Conservation (phyloP, 495 filamentous ascomycete species). For the Neurospora sp. region DNA sequence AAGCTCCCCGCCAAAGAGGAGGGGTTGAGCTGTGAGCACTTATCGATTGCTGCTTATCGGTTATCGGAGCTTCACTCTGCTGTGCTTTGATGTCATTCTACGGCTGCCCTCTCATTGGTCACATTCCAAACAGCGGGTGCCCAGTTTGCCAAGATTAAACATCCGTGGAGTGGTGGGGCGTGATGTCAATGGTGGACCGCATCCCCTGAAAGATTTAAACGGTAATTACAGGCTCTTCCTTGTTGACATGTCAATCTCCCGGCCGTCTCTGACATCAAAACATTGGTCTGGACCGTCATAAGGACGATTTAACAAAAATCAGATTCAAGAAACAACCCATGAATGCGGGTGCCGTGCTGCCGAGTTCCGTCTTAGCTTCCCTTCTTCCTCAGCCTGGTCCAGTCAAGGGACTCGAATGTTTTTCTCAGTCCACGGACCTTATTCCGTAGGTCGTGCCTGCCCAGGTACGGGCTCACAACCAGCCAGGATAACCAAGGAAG, state of each 20-base stretch:
- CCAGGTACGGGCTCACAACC: not conserved
- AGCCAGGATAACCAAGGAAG: not conserved
- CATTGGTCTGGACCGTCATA: not conserved
- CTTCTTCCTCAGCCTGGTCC: not conserved
- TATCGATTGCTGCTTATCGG: not conserved
- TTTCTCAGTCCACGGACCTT: not conserved
- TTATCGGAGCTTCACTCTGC: not conserved
- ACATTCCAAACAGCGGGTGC: not conserved
- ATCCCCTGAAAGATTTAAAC: not conserved
- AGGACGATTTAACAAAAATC: not conserved
- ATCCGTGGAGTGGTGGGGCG: not conserved
- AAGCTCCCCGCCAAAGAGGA: not conserved
- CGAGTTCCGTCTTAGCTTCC: not conserved
- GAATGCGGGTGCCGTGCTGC: not conserved
- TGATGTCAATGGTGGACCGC: not conserved
- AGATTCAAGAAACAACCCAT: not conserved
- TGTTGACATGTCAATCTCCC: not conserved
- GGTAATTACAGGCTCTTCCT: not conserved
- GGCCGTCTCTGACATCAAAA: not conserved
- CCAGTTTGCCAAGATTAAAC: not conserved
- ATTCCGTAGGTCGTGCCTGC: not conserved
- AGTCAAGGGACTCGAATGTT: not conserved
- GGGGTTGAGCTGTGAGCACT: not conserved
- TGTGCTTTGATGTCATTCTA: not conserved
- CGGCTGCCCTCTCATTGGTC: not conserved